Evolutionary conservation across 2,329 filamentous ascomycete genomes (phyloP).

Genomic region (Huntiella decipiens): DNA sequence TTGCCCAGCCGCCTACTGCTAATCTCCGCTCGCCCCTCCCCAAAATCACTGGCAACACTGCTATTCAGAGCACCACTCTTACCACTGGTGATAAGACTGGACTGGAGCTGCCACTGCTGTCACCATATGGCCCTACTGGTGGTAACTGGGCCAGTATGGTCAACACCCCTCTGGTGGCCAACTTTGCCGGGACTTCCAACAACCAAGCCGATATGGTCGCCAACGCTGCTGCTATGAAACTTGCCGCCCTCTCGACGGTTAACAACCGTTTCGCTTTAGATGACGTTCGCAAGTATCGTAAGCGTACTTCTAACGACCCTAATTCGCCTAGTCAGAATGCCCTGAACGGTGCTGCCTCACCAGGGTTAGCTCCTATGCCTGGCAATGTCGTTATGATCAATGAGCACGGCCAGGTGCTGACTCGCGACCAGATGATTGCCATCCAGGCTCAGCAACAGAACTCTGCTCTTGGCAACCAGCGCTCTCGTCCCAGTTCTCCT

Average conservation of each 20-base stretch:
- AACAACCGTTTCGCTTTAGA: conserved; percentile 96
- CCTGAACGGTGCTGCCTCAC: conserved; percentile 21
- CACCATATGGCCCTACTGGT: conserved; percentile 55
- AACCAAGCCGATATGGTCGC: conserved; percentile 91
- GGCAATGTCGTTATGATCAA: conserved; percentile 86
- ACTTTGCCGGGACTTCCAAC: conserved; percentile 41
- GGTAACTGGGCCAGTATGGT: conserved; percentile 98
- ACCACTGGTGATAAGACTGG: conserved; percentile 39
- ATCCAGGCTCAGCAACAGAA: conserved; percentile 51
- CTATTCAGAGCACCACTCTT: conserved; percentile 55
- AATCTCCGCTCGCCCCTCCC: conserved; percentile 58
- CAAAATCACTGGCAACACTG: conserved; percentile 44
- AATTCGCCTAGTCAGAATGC: conserved; percentile 33
- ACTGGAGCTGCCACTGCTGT: conserved; percentile 64
- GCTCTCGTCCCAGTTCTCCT: conserved; percentile 78
- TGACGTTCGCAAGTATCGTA: conserved; percentile 89
- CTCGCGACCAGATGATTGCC: conserved; percentile 65
- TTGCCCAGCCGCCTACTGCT: conserved; percentile 61
- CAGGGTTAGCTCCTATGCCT: conserved; percentile 39
- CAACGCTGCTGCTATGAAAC: conserved; percentile 96
- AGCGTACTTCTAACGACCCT: conserved; percentile 65
- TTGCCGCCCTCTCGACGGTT: conserved; percentile 88
- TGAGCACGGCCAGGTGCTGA: conserved; percentile 74
- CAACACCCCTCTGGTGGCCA: conserved; percentile 87
- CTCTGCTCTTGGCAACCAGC: conserved; percentile 41